A percentile compares a stretch with the other conserved stretches of the same genome.
phyloP scores from a whole-genome alignment of 1,139 yeast species.

The Candida pseudoviswanathii region DNA sequence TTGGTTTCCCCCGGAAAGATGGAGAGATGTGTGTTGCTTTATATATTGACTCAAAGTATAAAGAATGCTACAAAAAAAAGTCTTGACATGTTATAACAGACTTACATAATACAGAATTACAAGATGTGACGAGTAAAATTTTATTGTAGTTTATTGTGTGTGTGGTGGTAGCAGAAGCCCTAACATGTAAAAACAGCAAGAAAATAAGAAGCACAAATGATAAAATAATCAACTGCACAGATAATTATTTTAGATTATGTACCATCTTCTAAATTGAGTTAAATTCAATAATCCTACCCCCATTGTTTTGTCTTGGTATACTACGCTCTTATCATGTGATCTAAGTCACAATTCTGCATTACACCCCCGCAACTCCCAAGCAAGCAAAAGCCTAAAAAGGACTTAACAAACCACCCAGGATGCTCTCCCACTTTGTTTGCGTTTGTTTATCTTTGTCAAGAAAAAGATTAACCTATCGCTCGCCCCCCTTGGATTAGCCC shows the following conservation, averaged over 20 bases:
- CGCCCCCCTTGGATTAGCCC: background rate
- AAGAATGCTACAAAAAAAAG: background rate
- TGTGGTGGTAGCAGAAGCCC: too few relatives aligned
- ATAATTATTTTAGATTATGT: slow-evolving; percentile 1
- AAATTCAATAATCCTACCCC: background rate
- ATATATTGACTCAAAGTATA: background rate
- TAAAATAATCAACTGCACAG: background rate
- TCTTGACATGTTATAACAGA: background rate
- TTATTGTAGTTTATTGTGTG: background rate
- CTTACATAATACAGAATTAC: background rate
- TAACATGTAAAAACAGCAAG: background rate
- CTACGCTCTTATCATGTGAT: background rate
- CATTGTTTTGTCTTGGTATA: background rate
- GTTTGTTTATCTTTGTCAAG: background rate
- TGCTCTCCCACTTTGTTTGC: too few relatives aligned
- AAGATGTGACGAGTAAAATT: background rate
- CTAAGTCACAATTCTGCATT: background rate
- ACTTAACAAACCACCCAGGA: background rate
- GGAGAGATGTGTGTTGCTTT: background rate
- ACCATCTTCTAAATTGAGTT: slow-evolving; percentile 1
- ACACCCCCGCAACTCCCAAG: background rate
- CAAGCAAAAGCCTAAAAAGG: background rate
- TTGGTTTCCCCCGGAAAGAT: background rate
- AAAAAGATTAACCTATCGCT: background rate
- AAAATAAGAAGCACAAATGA: background rate